Conservation (phyloP, 2,329 filamentous ascomycete genomes). For the Didymella arachidicola region DNA sequence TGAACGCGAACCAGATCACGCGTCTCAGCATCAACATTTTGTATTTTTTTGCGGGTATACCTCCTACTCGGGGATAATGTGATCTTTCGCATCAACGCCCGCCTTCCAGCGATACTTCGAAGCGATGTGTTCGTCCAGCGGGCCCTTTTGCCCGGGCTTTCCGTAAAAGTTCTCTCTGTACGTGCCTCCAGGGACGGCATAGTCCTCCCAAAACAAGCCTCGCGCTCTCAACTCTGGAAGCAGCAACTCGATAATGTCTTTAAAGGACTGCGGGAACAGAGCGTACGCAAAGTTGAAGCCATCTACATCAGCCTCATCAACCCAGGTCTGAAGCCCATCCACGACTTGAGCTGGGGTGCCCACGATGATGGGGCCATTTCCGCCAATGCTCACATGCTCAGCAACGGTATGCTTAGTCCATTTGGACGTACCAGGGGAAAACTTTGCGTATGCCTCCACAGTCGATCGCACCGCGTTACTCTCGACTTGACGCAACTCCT, state of each 20-base stretch:
- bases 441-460: slow-evolving; percentile 64
- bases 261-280: slow-evolving; percentile 72
- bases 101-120: slow-evolving; percentile 56
- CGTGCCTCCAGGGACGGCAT: slow-evolving; percentile 64
- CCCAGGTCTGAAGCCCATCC: slow-evolving; percentile 72
- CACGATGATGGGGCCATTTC: slow-evolving; percentile 69
- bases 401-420: slow-evolving; percentile 78
- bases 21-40: background rate
- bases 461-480: slow-evolving; percentile 67
- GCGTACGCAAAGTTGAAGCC: slow-evolving; percentile 76
- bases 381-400: slow-evolving; percentile 72
- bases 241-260: slow-evolving; percentile 71
- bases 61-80: slow-evolving; percentile 33
- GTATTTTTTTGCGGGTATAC: background rate
- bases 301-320: slow-evolving; percentile 73
- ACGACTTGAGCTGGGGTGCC: slow-evolving; percentile 71
- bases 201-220: slow-evolving; percentile 65
- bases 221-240: slow-evolving; percentile 69
- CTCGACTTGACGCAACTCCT: slow-evolving; percentile 69
- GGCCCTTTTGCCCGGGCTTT: slow-evolving; percentile 59
- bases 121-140: slow-evolving; percentile 62
- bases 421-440: slow-evolving; percentile 66
- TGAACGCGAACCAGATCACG: slow-evolving; percentile 1
- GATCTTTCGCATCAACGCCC: slow-evolving; percentile 43
- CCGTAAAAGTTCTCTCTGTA: slow-evolving; percentile 69